These are phyloP conservation scores for Casuarina cunninghamiana DNA, from an alignment of 306 rosid genomes.

Conservation along the genomic window DNA sequence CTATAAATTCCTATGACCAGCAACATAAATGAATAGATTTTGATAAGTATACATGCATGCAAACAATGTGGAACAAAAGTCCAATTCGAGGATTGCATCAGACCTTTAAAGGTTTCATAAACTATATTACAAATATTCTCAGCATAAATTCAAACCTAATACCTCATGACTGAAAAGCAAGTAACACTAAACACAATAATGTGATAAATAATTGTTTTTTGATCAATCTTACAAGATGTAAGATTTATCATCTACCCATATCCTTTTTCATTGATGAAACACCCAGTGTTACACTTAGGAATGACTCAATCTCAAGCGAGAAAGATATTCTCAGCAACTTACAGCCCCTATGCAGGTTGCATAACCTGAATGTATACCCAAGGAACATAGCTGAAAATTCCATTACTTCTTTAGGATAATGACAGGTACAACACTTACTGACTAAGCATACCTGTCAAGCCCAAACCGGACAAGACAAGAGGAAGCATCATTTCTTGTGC, in stretches of 20 bases:
- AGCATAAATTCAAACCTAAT: neutral
- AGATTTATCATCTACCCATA: neutral
- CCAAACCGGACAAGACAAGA: slow-evolving; percentile 95
- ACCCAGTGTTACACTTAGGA: neutral
- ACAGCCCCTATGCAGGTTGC: neutral
- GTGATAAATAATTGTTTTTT: neutral
- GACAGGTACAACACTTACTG: slow-evolving; percentile 10
- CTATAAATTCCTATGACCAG: neutral
- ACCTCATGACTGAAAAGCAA: neutral
- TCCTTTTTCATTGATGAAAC: neutral
- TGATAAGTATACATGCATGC: neutral
- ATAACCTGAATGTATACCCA: slow-evolving; percentile 6
- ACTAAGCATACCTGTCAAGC: slow-evolving; percentile 61
- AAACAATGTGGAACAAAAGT: neutral
- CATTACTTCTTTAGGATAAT: slow-evolving; percentile 16
- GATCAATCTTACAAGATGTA: slow-evolving; percentile 1
- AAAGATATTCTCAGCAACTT: slow-evolving; percentile 4
- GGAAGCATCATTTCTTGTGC: slow-evolving; percentile 80
- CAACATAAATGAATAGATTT: neutral
- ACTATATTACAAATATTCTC: neutral
- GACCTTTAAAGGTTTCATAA: neutral
- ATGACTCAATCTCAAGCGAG: neutral
- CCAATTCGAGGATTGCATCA: neutral
- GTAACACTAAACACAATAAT: neutral
- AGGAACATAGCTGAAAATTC: slow-evolving; percentile 23